Conservation (phyloP, 768 basidiomycete genomes). For the Melanogaster broomeanus region DNA sequence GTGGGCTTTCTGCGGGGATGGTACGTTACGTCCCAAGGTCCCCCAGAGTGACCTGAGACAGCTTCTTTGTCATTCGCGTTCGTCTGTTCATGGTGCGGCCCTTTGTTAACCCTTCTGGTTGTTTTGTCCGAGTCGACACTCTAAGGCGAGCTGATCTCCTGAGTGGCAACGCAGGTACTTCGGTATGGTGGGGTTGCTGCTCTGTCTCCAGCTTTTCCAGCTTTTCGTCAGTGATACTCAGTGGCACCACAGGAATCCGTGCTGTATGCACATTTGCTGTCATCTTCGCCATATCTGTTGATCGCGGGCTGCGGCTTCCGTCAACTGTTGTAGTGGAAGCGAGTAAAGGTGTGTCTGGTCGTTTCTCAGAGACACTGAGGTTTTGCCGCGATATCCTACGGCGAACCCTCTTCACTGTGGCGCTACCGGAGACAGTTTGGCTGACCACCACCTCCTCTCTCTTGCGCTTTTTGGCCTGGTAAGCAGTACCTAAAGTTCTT, state of each 20-base stretch:
- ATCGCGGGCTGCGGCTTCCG: no score
- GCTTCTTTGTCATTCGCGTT: neutral
- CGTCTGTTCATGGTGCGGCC: neutral
- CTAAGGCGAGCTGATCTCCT: neutral
- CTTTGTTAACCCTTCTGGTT: neutral
- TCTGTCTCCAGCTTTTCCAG: neutral
- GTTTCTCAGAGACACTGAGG: neutral
- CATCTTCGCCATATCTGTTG: no score
- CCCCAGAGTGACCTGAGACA: neutral
- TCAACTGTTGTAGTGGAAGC: no score
- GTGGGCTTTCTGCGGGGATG: no score
- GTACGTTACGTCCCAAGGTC: no score
- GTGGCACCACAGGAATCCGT: neutral
- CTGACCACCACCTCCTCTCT: neutral
- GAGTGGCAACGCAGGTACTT: neutral
- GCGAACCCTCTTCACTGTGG: neutral
- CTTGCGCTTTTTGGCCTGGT: neutral
- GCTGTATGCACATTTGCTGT: neutral
- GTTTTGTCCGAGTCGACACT: neutral
- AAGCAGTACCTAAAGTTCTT: neutral
- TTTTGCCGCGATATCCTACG: neutral
- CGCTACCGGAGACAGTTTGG: neutral
- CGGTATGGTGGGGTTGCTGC: neutral
- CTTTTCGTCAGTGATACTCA: neutral
- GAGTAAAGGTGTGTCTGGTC: neutral